These are phyloP conservation scores for Phytopythium vexans DNA, from an alignment of 352 stramenopile genomes.

Conservation along the genomic window DNA sequence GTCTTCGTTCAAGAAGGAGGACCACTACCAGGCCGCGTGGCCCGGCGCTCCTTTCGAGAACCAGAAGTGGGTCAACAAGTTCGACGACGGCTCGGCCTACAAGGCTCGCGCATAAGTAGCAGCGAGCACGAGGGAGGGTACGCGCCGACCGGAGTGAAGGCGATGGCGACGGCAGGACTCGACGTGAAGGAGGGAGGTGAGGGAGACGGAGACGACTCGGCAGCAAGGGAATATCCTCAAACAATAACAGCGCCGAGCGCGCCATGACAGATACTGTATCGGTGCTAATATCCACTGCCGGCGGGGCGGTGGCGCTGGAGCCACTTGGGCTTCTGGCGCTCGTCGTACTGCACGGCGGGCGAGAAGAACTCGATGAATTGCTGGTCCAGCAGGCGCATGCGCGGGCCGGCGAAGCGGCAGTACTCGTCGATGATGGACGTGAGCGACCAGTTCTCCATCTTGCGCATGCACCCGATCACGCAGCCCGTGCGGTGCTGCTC, in stretches of 20 bases:
- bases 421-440: constrained; percentile 89
- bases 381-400: constrained; percentile 84
- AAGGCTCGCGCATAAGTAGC: constrained; percentile 53
- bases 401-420: constrained; percentile 77
- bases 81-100: constrained; percentile 91
- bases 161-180: neutral
- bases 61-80: constrained; percentile 92
- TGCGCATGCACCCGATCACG: constrained; percentile 84
- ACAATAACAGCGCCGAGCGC: neutral
- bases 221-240: neutral
- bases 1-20: constrained; percentile 91
- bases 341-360: constrained; percentile 73
- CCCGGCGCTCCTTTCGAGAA: constrained; percentile 95
- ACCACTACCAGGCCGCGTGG: constrained; percentile 95
- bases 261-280: too few species aligned
- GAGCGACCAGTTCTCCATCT: constrained; percentile 86
- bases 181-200: neutral
- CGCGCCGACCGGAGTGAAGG: neutral
- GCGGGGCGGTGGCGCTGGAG: constrained; percentile 15
- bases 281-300: too few species aligned
- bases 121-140: neutral
- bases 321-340: constrained; percentile 74
- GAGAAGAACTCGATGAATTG: constrained; percentile 91
- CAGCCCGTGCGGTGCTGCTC: constrained; percentile 68
- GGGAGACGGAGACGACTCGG: neutral